A percentile compares a stretch with the other conserved stretches of the same genome.
These are phyloP conservation scores for Phytophthora ohioensis DNA, from an alignment of 352 stramenopile genomes.

Conservation along the genomic window DNA sequence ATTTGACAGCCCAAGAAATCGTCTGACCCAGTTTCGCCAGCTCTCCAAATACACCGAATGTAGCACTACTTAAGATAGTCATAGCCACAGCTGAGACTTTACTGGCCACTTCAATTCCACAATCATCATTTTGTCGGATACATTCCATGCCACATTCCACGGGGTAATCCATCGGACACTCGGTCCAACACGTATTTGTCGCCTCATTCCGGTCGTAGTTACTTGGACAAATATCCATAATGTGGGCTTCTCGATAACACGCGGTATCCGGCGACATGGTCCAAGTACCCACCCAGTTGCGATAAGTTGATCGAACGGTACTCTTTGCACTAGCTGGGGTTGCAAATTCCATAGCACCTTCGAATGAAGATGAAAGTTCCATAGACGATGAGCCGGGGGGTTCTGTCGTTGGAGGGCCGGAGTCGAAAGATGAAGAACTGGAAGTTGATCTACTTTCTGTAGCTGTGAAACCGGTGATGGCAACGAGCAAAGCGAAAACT, in stretches of 20 bases:
- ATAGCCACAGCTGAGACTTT: constrained; percentile 55
- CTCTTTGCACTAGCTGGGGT: constrained; percentile 31
- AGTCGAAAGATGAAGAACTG: not conserved
- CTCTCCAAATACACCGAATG: constrained; percentile 49
- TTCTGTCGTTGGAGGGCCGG: not conserved
- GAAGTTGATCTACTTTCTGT: not conserved
- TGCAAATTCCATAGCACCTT: not conserved
- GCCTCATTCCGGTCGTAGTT: constrained; percentile 61
- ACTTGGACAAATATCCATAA: constrained; percentile 43
- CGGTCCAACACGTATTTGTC: constrained; percentile 61
- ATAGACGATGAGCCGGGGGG: not conserved
- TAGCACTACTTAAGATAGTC: constrained; percentile 47
- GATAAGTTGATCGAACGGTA: constrained; percentile 33
- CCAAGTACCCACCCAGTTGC: constrained; percentile 55
- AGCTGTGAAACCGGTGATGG: constrained; percentile 6
- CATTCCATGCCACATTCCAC: constrained; percentile 67
- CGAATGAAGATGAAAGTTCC: not conserved
- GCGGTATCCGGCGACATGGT: constrained; percentile 30
- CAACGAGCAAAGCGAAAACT: constrained; percentile 7
- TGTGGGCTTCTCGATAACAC: constrained; percentile 44
- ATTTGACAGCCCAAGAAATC: constrained; percentile 33
- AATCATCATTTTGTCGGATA: constrained; percentile 51
- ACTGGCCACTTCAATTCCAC: constrained; percentile 50
- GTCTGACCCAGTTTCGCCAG: constrained; percentile 38
- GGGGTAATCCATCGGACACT: constrained; percentile 66